These are phyloP conservation scores for Magnolia sinica DNA, from an alignment of 164 flowering plant species.

Conservation along the genomic window DNA sequence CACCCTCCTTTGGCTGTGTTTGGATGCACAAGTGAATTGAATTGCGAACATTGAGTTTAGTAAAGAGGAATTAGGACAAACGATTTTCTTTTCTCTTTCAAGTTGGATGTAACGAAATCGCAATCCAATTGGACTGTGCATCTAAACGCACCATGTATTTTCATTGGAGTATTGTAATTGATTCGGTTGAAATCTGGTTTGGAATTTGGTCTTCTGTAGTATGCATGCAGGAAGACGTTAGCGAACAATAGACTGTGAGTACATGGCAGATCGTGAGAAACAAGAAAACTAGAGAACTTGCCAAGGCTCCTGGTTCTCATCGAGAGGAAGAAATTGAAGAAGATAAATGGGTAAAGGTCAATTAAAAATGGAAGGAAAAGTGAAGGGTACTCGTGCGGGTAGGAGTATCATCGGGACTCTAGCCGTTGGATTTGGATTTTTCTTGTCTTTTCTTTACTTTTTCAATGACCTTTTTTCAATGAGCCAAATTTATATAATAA, in stretches of 20 bases:
- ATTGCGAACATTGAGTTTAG: too few species aligned
- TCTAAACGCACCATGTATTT: neutral
- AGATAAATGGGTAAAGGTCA: slow-evolving; percentile 50
- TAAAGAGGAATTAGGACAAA: neutral
- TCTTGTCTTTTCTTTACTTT: too few species aligned
- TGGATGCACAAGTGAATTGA: too few species aligned
- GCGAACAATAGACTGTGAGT: slow-evolving; percentile 78
- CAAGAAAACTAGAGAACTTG: slow-evolving; percentile 44
- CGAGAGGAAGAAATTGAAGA: slow-evolving; percentile 37
- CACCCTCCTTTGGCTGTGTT: too few species aligned
- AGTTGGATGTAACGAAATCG: too few species aligned
- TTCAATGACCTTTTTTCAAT: too few species aligned
- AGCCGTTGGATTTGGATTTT: neutral
- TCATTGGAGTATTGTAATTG: neutral
- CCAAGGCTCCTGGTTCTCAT: slow-evolving; percentile 27
- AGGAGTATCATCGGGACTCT: too few species aligned
- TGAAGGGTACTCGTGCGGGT: too few species aligned
- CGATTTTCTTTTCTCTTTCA: neutral
- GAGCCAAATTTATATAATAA: too few species aligned
- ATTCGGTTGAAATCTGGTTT: slow-evolving; percentile 28
- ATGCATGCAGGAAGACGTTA: slow-evolving; percentile 78
- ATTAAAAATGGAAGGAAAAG: neutral
- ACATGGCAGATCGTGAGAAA: slow-evolving; percentile 78
- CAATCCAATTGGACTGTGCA: too few species aligned
- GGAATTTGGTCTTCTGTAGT: slow-evolving; percentile 36